Conservation (phyloP, 1,284 basidiomycete genomes). For the Sporisorium sorghi region DNA sequence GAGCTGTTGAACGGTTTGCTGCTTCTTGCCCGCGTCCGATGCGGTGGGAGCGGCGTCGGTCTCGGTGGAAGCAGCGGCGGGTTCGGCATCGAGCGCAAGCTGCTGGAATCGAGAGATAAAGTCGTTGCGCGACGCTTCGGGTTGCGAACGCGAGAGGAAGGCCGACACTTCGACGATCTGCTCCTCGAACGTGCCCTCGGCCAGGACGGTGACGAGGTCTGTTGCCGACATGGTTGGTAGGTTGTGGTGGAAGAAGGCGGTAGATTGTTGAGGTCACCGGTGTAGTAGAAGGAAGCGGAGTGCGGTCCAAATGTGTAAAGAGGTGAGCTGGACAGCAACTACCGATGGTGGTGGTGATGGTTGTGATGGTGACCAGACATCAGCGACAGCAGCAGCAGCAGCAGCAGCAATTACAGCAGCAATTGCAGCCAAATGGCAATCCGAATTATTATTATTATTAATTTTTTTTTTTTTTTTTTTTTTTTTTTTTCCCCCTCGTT, state of each 20-base stretch:
- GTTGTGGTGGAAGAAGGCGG: neutral
- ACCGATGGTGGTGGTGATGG: constrained; percentile 5
- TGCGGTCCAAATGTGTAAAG: constrained; percentile 5
- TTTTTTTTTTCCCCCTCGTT: neutral
- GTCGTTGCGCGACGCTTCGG: constrained; percentile 58
- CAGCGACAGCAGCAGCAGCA: too few species aligned
- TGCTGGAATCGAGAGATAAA: constrained; percentile 54
- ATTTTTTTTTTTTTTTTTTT: neutral
- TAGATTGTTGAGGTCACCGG: neutral
- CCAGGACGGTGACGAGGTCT: constrained; percentile 65
- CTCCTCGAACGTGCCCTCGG: constrained; percentile 64
- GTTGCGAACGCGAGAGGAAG: constrained; percentile 59
- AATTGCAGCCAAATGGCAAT: neutral
- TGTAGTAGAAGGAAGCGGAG: neutral
- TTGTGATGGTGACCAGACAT: neutral
- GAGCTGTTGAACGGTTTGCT: constrained; percentile 47
- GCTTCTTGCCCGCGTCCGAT: constrained; percentile 38
- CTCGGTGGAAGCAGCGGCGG: constrained; percentile 9
- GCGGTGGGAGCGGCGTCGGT: constrained; percentile 6
- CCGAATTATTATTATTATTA: neutral
- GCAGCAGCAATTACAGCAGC: too few species aligned
- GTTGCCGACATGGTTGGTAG: constrained; percentile 51
- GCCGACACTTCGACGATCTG: constrained; percentile 61
- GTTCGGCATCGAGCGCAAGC: constrained; percentile 55
- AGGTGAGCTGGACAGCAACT: constrained; percentile 7